Evolutionary conservation across 1,284 basidiomycete genomes (phyloP), one percentile per base, ranked within the genome.

Genomic region (Leccinum variabile): DNA sequence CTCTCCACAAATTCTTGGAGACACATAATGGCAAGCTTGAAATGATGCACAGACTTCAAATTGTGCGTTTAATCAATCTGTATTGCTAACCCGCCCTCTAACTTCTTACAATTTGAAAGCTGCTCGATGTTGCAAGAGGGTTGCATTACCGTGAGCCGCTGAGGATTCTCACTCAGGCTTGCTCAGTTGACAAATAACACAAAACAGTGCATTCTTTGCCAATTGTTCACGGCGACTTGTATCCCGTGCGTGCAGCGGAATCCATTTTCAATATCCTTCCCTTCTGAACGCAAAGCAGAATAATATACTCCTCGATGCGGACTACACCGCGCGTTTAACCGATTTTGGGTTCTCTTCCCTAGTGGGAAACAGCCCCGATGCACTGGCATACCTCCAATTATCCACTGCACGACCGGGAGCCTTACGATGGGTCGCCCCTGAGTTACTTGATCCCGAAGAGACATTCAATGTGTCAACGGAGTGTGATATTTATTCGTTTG

Each of bases 401-500:
- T 65, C 63, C 7, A 11, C 37, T 2, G 14, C 22, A 33, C 39
- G 16, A 37, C 13, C 46, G 1, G 63, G 32, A 32, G 54, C 46
- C 25, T n/a, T 64, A 3, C 57, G 63, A 3, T 64, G 63, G 63
- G 30, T 41, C 2, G 37, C 46, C 30, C 63, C 63, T 0, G 63
- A 64, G 18, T 50, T 57, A 25, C 32, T 54, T 22, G 5, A 35
- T 25, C 11, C 28, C 5, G 16, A 33, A 16, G 54, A 32, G 9
- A 37, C 25, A 11, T 65, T 53, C 9, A 3, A 2, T 37, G 44
- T 54, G 10, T 65, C 63, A 1, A 41, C 9, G 0, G 41, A 62
- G 10, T 65, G 59, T 13, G 63, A 62, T 3, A n/a, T 57, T 22
- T 64, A 62, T 41, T 32, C 59, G 1, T 62, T 65, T 46, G 63